Evolutionary conservation across 208 protist genomes (phyloP).

Genomic region (Crithidia thermophila): DNA sequence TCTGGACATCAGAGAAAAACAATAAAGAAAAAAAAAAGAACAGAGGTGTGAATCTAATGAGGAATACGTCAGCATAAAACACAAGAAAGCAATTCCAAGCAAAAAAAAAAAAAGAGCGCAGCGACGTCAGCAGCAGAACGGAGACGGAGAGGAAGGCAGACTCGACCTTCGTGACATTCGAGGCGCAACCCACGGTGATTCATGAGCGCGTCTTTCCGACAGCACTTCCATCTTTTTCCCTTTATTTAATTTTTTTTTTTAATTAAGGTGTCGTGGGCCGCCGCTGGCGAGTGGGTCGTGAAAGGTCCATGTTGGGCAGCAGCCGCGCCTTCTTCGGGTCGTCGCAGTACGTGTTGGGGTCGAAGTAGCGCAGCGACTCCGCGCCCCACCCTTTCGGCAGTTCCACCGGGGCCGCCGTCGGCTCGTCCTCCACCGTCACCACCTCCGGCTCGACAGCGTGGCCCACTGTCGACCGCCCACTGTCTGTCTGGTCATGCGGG

Average conservation of each 20-base stretch:
- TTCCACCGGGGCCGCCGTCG: constrained; percentile 16
- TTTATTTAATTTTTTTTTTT: no score
- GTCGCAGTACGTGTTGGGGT: constrained; percentile 81
- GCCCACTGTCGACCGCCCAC: constrained; percentile 38
- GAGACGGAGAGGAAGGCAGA: no score
- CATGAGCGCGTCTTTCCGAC: no score
- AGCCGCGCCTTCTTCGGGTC: constrained; percentile 68
- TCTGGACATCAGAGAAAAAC: neutral
- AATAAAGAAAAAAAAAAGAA: constrained; percentile 14
- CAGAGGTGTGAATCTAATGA: constrained; percentile 7
- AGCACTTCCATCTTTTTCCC: no score
- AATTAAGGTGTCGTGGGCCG: constrained; percentile 4
- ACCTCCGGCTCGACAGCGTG: constrained; percentile 34
- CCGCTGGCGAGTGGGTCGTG: constrained; percentile 22
- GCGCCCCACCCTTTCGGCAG: constrained; percentile 75
- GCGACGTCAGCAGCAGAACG: no score
- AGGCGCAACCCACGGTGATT: constrained; percentile 1
- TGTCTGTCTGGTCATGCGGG: constrained; percentile 2
- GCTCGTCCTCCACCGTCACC: constrained; percentile 29
- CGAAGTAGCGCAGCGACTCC: constrained; percentile 70
- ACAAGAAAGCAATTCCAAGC: neutral
- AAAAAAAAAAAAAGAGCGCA: neutral
- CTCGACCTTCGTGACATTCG: no score
- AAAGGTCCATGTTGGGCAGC: constrained; percentile 23
- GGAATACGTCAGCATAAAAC: neutral